Conservation (phyloP, 495 filamentous ascomycete species). For the Podospora australis region DNA sequence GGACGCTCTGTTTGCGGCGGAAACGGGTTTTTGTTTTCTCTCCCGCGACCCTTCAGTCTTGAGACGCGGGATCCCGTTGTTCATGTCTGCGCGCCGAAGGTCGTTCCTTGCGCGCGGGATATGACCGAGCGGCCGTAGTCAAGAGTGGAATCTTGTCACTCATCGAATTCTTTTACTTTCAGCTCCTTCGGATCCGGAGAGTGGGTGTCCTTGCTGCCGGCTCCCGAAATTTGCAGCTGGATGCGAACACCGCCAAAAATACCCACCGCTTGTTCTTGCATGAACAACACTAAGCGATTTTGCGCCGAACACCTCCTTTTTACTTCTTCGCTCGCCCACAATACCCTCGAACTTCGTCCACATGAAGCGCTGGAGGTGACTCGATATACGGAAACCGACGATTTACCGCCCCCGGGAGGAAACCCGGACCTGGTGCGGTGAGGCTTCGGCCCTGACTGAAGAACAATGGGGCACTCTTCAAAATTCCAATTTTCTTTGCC, state of each 20-base stretch:
- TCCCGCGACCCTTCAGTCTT: too few relatives aligned
- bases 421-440: neutral
- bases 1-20: too few relatives aligned
- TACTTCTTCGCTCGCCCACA: neutral
- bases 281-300: conserved; percentile 1
- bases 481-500: conserved; percentile 50
- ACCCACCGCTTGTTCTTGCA: conserved; percentile 12
- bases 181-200: too few relatives aligned
- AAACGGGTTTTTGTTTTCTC: too few relatives aligned
- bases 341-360: too few relatives aligned
- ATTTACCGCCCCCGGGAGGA: neutral
- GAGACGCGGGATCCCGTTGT: conserved; percentile 9
- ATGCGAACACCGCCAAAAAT: conserved; percentile 9
- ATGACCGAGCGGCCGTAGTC: too few relatives aligned
- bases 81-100: conserved; percentile 10
- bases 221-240: conserved; percentile 18
- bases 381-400: neutral
- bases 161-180: neutral
- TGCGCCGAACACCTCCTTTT: neutral
- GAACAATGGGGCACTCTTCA: conserved; percentile 45
- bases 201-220: conserved; percentile 15
- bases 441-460: conserved; percentile 1
- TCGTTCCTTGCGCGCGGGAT: too few relatives aligned
- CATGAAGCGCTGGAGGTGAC: neutral
- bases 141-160: neutral